Conservation (phyloP, 176 grass and related monocot species). For the Oryza australiensis region DNA sequence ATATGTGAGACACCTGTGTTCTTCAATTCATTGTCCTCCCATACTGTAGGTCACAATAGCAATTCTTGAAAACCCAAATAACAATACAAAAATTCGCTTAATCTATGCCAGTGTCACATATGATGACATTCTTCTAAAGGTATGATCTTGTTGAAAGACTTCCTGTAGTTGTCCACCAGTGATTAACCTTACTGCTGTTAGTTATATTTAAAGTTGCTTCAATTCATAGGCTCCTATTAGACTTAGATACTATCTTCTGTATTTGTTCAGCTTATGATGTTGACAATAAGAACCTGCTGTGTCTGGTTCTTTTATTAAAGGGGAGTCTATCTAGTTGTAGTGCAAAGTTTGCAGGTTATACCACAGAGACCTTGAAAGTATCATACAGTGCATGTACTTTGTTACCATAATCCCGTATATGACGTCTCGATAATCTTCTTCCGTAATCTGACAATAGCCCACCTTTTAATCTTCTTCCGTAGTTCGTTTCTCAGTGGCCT, state of each 20-base stretch:
- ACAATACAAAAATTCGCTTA: constrained; percentile 73
- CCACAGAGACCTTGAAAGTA: background rate
- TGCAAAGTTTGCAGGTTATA: background rate
- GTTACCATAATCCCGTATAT: background rate
- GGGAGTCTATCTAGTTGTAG: background rate
- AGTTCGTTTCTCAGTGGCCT: background rate
- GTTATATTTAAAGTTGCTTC: background rate
- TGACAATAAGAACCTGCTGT: background rate
- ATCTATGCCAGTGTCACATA: constrained; percentile 88
- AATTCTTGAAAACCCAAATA: constrained; percentile 85
- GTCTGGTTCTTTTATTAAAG: background rate
- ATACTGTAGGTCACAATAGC: constrained; percentile 66
- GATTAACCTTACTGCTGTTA: background rate
- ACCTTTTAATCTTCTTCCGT: constrained; percentile 8
- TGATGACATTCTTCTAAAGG: constrained; percentile 90
- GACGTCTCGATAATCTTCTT: background rate
- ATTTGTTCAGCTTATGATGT: background rate
- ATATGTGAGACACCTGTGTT: background rate
- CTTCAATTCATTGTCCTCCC: constrained; percentile 8
- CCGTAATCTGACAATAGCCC: background rate
- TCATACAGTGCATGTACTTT: background rate
- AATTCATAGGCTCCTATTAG: background rate
- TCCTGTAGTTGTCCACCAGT: background rate
- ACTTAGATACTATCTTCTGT: background rate
- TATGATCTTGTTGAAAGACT: constrained; percentile 33